These are phyloP conservation scores for Madurella fahalii DNA, from an alignment of 2,329 filamentous ascomycete species.

Conservation along the genomic window DNA sequence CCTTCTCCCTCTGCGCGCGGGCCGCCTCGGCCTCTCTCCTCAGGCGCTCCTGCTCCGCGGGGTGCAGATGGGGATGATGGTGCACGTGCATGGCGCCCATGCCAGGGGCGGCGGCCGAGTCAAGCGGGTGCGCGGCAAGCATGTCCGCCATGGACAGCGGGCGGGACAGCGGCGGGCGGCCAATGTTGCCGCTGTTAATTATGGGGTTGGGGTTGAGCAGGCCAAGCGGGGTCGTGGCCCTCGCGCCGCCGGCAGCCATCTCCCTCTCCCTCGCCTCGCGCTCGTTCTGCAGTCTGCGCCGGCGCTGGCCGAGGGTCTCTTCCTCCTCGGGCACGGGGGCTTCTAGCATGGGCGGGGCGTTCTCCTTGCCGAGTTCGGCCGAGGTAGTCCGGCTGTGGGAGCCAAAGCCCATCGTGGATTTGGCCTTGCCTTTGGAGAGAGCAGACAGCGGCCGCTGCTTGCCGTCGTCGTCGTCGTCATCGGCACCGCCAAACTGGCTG, in stretches of 20 bases:
- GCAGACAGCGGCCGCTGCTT: conserved; percentile 17
- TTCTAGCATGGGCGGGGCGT: conserved; percentile 36
- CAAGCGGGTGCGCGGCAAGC: conserved; percentile 42
- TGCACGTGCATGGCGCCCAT: neutral
- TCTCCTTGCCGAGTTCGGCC: conserved; percentile 21
- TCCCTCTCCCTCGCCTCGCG: conserved; percentile 59
- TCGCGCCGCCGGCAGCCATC: conserved; percentile 39
- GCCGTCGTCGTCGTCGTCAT: conserved; percentile 36
- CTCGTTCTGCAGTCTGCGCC: conserved; percentile 67
- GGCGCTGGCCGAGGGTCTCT: conserved; percentile 75
- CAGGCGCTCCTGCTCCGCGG: conserved; percentile 40
- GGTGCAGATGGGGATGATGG: conserved; percentile 28
- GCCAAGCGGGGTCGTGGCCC: conserved; percentile 18
- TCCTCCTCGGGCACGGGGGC: conserved; percentile 51
- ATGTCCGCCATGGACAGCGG: conserved; percentile 59
- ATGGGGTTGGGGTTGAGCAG: conserved; percentile 20
- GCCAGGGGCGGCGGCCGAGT: conserved; percentile 19
- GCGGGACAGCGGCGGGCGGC: conserved; percentile 33
- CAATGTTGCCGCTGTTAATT: conserved; percentile 15
- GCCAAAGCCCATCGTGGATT: conserved; percentile 22
- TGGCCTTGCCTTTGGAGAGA: conserved; percentile 28
- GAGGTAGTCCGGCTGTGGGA: conserved; percentile 13
- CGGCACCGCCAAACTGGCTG: conserved; percentile 55
- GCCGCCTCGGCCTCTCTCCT: conserved; percentile 40
- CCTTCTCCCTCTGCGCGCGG: conserved; percentile 39